Evolutionary conservation across 257 asterid genomes (phyloP), one percentile per base, ranked within the genome.

Genomic region (Ligustrum vulgare): DNA sequence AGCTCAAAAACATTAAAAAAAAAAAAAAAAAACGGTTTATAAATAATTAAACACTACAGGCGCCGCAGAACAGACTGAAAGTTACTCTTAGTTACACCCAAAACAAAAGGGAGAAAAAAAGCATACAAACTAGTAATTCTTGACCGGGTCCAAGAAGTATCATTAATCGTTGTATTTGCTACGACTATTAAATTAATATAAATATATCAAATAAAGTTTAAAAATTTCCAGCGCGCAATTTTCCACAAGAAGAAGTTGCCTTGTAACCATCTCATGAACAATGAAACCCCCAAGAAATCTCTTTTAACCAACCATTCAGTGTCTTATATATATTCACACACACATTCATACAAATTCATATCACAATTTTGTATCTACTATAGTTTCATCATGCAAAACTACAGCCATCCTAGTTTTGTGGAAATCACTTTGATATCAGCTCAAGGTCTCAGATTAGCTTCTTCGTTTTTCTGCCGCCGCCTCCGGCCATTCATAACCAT

Each of bases 401-500:
- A 11, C 41, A 66, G 41, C 71, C 81, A 45, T 31, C 72, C 70
- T 35, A 60, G 73, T 11, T 23, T 34, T 32, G 18, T 87, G 74
- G 91, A 87, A 43, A 79, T 87, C 66, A 84, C 87, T 5, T 39
- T 84, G 33, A 69, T 87, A 72, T 87, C 91, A 67, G 91, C 91
- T 22, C 83, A 87, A 66, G 81, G 78, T 34, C 84, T 87, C 60
- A 84, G 64, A 47, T 64, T 32, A 35, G 1, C 80, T 1, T 73
- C 77, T 39, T 74, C 68, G 4, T 32, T 58, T 60, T 75, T 82
- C 64, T 62, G 69, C 63, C 65, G 75, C 71, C 81, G 82, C 68
- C 74, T 86, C 72, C 85, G 84, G 8, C 83, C 88, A 23, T 83
- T 79, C 67, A 58, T 80, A 49, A 72, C 78, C 25, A 23, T 82